A percentile compares a stretch with the other conserved stretches of the same genome.
phyloP scores from a whole-genome alignment of 177 flowering plant genomes.

The Vitis hybrid region DNA sequence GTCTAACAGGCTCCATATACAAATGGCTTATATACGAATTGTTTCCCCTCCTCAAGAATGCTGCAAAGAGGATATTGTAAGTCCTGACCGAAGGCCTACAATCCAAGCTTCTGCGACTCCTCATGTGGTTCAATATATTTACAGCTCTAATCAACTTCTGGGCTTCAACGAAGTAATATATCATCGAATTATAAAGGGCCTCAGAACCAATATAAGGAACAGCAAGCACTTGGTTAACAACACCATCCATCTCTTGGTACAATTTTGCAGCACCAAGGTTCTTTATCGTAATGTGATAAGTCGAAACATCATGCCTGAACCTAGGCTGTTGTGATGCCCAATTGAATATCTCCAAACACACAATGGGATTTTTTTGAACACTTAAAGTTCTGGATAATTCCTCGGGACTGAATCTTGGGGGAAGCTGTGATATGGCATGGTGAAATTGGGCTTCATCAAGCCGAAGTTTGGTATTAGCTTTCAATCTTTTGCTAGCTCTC shows the following conservation, averaged over 20 bases:
- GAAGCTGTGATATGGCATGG: slow-evolving; percentile 47
- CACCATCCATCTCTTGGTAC: slow-evolving; percentile 70
- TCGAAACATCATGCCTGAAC: slow-evolving; percentile 62
- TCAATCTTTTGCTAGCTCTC: slow-evolving; percentile 35
- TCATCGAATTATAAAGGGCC: slow-evolving; percentile 70
- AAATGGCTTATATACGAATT: slow-evolving; percentile 69
- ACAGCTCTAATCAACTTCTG: slow-evolving; percentile 70
- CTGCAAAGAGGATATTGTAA: slow-evolving; percentile 71
- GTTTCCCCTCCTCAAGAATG: slow-evolving; percentile 57
- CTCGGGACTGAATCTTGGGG: slow-evolving; percentile 69
- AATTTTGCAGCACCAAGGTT: slow-evolving; percentile 79
- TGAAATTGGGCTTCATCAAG: slow-evolving; percentile 44
- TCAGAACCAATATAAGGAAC: slow-evolving; percentile 56
- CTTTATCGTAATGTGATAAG: slow-evolving; percentile 62
- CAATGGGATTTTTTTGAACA: slow-evolving; percentile 56
- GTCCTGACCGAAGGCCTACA: slow-evolving; percentile 74
- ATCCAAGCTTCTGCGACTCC: slow-evolving; percentile 34
- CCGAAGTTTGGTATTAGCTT: slow-evolving; percentile 32
- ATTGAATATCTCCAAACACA: slow-evolving; percentile 76
- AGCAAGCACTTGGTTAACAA: slow-evolving; percentile 76
- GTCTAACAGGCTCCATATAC: slow-evolving; percentile 78
- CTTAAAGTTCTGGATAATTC: slow-evolving; percentile 52
- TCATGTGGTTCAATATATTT: slow-evolving; percentile 77
- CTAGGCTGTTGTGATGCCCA: slow-evolving; percentile 86
- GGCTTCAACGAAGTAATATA: slow-evolving; percentile 69